Evolutionary conservation across 176 grass and related monocot species (phyloP).

Genomic region (Miscanthus lutarioriparius): DNA sequence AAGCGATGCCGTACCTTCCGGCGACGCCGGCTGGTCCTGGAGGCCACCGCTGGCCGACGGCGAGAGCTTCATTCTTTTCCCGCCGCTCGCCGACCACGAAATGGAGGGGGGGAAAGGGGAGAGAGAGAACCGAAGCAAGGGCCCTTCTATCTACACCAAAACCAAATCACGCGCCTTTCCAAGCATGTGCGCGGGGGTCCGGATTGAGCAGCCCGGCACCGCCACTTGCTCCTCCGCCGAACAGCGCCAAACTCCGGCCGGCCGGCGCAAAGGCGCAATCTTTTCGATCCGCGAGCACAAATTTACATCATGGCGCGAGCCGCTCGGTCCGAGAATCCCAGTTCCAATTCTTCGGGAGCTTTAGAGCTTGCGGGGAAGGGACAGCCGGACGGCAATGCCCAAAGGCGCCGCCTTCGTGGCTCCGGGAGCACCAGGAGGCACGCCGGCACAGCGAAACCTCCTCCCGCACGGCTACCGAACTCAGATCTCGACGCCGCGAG

Average conservation of each 20-base stretch:
- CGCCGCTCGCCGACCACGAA: neutral
- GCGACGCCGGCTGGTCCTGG: slow-evolving; percentile 41
- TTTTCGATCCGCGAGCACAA: slow-evolving; percentile 32
- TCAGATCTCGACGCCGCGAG: slow-evolving; percentile 44
- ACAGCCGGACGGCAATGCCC: slow-evolving; percentile 34
- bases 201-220: slow-evolving; percentile 19
- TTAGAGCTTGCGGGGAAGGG: neutral
- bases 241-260: slow-evolving; percentile 18
- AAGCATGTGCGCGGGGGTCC: slow-evolving; percentile 2
- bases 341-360: neutral
- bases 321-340: neutral
- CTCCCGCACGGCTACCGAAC: neutral
- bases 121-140: neutral
- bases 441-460: slow-evolving; percentile 1
- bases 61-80: slow-evolving; percentile 45
- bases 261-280: neutral
- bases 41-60: slow-evolving; percentile 35
- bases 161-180: slow-evolving; percentile 41
- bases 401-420: slow-evolving; percentile 39
- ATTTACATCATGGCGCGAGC: slow-evolving; percentile 15
- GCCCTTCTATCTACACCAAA: slow-evolving; percentile 33
- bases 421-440: neutral
- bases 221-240: slow-evolving; percentile 37
- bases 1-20: slow-evolving; percentile 44
- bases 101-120: neutral